Evolutionary conservation across 768 basidiomycete species (phyloP).

Genomic region (Russula emetica): DNA sequence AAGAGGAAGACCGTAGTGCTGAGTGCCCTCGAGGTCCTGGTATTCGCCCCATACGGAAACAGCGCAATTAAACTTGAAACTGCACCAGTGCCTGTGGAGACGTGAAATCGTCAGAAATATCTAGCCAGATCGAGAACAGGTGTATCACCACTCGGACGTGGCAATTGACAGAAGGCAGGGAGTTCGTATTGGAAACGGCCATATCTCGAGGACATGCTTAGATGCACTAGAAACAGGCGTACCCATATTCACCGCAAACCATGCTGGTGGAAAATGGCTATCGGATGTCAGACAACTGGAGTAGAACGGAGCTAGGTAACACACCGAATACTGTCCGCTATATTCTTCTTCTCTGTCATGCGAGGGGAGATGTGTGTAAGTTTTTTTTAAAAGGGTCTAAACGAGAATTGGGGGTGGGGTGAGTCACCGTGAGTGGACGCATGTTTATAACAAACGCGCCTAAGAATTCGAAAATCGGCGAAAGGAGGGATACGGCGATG

Average conservation of each 20-base stretch:
- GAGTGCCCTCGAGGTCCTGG: slow-evolving; percentile 40
- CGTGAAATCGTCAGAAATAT: slow-evolving; percentile 1
- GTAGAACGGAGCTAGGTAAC: slow-evolving; percentile 6
- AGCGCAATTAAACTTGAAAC: slow-evolving; percentile 52
- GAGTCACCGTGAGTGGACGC: neutral
- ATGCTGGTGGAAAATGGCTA: slow-evolving; percentile 52
- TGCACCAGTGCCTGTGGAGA: slow-evolving; percentile 43
- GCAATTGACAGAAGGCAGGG: neutral
- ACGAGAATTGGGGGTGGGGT: neutral
- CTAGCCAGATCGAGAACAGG: neutral
- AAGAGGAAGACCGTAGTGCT: slow-evolving; percentile 55
- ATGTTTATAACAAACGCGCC: neutral
- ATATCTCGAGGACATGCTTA: neutral
- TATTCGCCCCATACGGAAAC: slow-evolving; percentile 51
- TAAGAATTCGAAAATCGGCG: slow-evolving; percentile 17
- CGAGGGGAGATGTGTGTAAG: neutral
- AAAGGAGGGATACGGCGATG: neutral
- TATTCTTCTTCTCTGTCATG: slow-evolving; percentile 30
- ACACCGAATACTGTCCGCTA: slow-evolving; percentile 38
- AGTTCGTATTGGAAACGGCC: neutral
- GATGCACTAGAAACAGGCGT: slow-evolving; percentile 18
- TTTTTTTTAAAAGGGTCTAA: neutral
- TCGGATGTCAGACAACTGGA: neutral
- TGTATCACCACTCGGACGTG: neutral
- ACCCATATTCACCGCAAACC: slow-evolving; percentile 57